A percentile compares a stretch with the other conserved stretches of the same genome.
These are phyloP conservation scores for Boehmeria nivea DNA, from an alignment of 306 rosid genomes.

Conservation along the genomic window DNA sequence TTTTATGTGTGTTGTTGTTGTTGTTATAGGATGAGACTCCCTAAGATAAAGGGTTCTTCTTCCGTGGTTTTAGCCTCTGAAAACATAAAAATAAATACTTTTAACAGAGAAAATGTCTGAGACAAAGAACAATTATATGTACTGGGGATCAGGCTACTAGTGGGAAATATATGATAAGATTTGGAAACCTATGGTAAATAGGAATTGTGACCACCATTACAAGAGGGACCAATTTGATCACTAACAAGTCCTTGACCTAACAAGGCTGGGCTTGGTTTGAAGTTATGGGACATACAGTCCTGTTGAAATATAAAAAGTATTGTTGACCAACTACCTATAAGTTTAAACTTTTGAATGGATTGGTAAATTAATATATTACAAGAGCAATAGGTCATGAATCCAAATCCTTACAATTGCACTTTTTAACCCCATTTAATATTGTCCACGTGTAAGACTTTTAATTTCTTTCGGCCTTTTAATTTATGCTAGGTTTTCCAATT, in stretches of 20 bases:
- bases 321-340: no score
- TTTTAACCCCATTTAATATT: no score
- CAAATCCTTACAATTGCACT: no score
- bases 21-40: not conserved
- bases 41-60: conserved; percentile 4
- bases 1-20: conserved; percentile 4
- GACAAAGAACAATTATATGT: conserved; percentile 14
- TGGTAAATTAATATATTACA: no score
- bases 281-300: no score
- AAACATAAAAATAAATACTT: conserved; percentile 1
- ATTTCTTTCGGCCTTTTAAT: no score
- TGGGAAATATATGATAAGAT: conserved; percentile 13
- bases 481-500: no score
- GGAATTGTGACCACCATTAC: not conserved
- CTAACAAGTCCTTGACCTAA: conserved; percentile 28
- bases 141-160: conserved; percentile 34
- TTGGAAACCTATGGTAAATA: not conserved
- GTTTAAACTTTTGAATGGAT: no score
- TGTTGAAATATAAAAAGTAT: no score
- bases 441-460: no score
- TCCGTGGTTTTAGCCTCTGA: conserved; percentile 23
- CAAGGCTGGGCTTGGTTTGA: no score
- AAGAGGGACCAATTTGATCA: conserved; percentile 21
- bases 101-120: conserved; percentile 11
- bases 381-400: no score